A percentile compares a stretch with the other conserved stretches of the same genome.
These are phyloP conservation scores for Alternaria triticina DNA, from an alignment of 2,329 filamentous ascomycete genomes.

Conservation along the genomic window DNA sequence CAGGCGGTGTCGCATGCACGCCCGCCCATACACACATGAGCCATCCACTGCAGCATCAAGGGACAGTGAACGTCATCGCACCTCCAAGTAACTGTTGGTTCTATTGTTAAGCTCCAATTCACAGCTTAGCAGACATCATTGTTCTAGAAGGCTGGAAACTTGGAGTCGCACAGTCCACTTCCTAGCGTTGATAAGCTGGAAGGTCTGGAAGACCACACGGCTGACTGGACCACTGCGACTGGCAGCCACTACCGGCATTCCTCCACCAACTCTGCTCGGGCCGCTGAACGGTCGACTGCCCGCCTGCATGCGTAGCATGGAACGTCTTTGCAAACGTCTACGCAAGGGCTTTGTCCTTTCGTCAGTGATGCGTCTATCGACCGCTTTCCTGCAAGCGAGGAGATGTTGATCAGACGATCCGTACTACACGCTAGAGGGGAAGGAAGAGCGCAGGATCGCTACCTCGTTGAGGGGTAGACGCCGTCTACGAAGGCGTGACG, in stretches of 20 bases:
- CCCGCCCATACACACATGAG: neutral
- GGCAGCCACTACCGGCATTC: neutral
- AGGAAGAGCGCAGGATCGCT: neutral
- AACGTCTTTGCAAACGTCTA: neutral
- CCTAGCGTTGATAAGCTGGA: neutral
- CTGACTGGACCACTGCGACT: neutral
- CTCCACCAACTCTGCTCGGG: neutral
- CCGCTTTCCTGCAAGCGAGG: neutral
- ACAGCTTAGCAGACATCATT: neutral
- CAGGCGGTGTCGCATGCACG: neutral
- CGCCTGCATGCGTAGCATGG: neutral
- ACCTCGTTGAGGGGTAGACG: neutral
- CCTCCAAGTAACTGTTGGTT: neutral
- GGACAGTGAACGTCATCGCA: neutral
- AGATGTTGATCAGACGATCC: neutral
- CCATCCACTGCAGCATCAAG: neutral
- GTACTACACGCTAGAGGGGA: neutral
- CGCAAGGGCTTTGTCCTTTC: conserved; percentile 3
- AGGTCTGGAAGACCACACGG: neutral
- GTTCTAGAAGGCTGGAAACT: neutral
- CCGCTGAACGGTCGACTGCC: neutral
- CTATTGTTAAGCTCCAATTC: neutral
- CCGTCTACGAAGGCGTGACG: neutral
- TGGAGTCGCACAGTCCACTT: neutral
- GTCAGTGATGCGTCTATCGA: neutral